Base-by-base conservation (phyloP, 768 basidiomycete genomes). In the Leucocoprinus birnbaumii region DNA sequence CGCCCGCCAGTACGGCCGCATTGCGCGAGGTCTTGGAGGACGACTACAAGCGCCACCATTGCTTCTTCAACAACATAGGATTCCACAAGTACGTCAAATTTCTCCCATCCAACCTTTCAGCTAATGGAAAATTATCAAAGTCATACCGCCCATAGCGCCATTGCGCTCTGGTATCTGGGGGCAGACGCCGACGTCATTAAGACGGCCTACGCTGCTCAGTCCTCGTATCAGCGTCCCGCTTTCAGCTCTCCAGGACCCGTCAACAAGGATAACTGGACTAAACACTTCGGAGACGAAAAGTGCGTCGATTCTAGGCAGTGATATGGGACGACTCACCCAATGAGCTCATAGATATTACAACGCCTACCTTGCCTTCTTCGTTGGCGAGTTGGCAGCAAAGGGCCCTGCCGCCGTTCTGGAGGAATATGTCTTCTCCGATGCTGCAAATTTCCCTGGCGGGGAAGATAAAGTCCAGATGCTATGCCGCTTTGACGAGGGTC, bases 101-200 rank as follows among this genome's bases (percentile, higher is more conserved):
- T n/a, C n/a, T n/a, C n/a, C n/a, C n/a, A n/a, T n/a, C n/a, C n/a
- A n/a, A n/a, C n/a, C n/a, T n/a, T n/a, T n/a, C n/a, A n/a, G n/a
- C n/a, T n/a, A n/a, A n/a, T n/a, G n/a, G n/a, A n/a, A 14, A 43
- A 66, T 1, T 24, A 6, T 44, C 2, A n/a, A 46, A 75, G 68
- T 59, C 87, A 88, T 68, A 68, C 77, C 26, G 70, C 80, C 5
- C 85, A 88, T 59, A 80, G 80, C n/a, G 59, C 80, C 18, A 66
- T 86, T 22, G 82, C 84, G 5, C 73, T 84, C 1, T 89, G 82
- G 72, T 73, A 75, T 0, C 65, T 90, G 8, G 88, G 88, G 0
- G 86, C 79, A 0, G 68, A 74, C 56, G 64, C 63, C 1, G 58
- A 66, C 22, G 63, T 73, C 31, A 68, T 82, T 5, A 55, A 66